Base-by-base conservation (phyloP, 2,329 filamentous ascomycete genomes). In the Fusarium begoniae region DNA sequence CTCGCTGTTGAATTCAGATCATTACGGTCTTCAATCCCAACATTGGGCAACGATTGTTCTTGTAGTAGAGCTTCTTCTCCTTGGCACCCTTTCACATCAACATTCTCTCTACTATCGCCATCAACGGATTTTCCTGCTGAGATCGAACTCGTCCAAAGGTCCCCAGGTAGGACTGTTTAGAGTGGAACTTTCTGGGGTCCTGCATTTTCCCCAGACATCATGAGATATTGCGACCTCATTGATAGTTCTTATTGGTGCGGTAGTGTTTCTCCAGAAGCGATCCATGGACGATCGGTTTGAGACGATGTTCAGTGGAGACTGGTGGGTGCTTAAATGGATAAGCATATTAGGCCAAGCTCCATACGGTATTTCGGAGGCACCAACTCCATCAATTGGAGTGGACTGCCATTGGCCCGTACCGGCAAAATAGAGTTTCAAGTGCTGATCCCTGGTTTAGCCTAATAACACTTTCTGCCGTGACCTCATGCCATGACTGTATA, bases 381-480 rank as follows among this genome's bases (percentile, higher is more conserved):
- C 26, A 55, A 22, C n/a, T 69, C 66, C 55, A 68, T 69, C 64
- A 54, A 63, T 69, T 68, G 63, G 53, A 67, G 45, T 6, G 14
- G 15, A 18, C 28, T 13, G 9, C 28, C 12, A 44, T 28, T 57
- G 59, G 40, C 26, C n/a, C 1, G 1, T 45, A 17, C 44, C 63
- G 63, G 66, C 55, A 69, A 69, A 69, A 68, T 48, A 38, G 28
- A 30, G 63, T 61, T 68, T 54, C 30, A 68, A 13, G 37, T 57
- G 53, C 28, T 43, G 63, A 68, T 68, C 63, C 30, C n/a, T 5
- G 20, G 20, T 69, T 69, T 69, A 69, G 66, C 47, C 66, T 69
- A 69, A 69, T 69, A 15, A n/a, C 26, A 43, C 24, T 37, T 40
- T 55, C 41, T 65, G 32, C 62, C 58, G n/a, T 43, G 3, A 64